A percentile compares a stretch with the other conserved stretches of the same genome.
These are phyloP conservation scores for Phytophthora ramorum DNA, from an alignment of 352 stramenopile genomes.

Conservation along the genomic window DNA sequence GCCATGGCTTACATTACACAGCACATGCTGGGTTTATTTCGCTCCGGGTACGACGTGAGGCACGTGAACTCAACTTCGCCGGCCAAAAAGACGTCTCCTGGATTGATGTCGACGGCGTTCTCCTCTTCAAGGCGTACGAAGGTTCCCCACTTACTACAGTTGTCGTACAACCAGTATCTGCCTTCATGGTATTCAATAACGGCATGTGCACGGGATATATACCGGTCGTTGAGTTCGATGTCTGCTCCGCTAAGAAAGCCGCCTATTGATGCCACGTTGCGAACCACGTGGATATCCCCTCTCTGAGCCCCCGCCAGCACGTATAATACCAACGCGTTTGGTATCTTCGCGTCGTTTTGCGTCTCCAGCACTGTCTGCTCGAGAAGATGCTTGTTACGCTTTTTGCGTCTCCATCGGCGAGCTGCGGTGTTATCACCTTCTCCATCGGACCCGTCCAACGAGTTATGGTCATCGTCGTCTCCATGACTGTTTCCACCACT, in stretches of 20 bases:
- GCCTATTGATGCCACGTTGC: conserved; percentile 68
- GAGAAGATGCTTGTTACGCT: conserved; percentile 74
- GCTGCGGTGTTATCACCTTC: conserved; percentile 26
- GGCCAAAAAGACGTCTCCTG: conserved; percentile 73
- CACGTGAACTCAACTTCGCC: conserved; percentile 84
- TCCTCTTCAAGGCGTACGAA: conserved; percentile 81
- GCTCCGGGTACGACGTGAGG: conserved; percentile 63
- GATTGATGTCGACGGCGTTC: conserved; percentile 63
- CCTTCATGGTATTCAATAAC: conserved; percentile 79
- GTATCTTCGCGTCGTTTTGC: conserved; percentile 54
- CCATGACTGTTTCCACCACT: background rate
- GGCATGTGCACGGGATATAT: conserved; percentile 63
- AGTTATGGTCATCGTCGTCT: conserved; percentile 26
- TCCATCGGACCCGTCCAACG: conserved; percentile 10
- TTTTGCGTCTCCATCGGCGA: conserved; percentile 76
- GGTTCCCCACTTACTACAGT: conserved; percentile 70
- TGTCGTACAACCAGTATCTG: conserved; percentile 80
- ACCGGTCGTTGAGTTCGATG: conserved; percentile 77
- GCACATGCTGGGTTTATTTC: conserved; percentile 64
- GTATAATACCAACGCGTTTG: conserved; percentile 75
- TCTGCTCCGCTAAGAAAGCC: conserved; percentile 57
- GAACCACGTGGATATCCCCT: conserved; percentile 80
- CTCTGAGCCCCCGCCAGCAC: conserved; percentile 79
- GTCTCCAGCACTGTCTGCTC: conserved; percentile 66
- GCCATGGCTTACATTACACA: conserved; percentile 45